Base-by-base conservation (phyloP, 2,329 filamentous ascomycete genomes). In the Cercospora sesami region DNA sequence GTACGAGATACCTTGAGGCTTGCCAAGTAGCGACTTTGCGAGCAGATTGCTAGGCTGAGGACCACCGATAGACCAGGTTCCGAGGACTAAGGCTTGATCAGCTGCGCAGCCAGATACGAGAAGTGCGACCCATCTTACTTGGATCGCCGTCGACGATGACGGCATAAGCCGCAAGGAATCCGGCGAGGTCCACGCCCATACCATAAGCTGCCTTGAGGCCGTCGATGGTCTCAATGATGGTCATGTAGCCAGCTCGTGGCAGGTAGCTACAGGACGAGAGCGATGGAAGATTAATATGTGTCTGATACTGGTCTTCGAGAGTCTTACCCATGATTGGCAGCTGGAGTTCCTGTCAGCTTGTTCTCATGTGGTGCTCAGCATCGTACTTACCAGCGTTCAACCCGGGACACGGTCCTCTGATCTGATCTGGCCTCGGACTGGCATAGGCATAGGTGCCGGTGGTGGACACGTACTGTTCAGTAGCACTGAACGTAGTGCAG, bases 131-230 rank as follows among this genome's bases (percentile, higher is more conserved):
- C 21, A 48, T 48, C 14, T 63, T 68, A 60, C 60, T 51, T 39
- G 62, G 64, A 39, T 69, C 65, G 16, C 69, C 69, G 23, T 69
- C 68, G 33, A 68, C 31, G 21, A 77, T 66, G 28, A 75, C 71
- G 30, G 75, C 74, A 51, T 76, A 77, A 42, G 73, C 70, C 26
- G 77, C 71, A 23, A 78, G 71, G 61, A 78, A 74, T 23, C 70
- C 65, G 18, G 66, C 66, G 55, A 71, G 53, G 18, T 65, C 53
- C 8, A 60, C 33, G 18, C 61, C 60, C 58, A 71, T 64, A 28
- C 68, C 65, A 60, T 68, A 67, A 5, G 60, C 73, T 28, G 65
- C 36, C 10, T 36, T 65, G 8, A 73, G 73, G 39, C 66, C 71
- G 4, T 71, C 68, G 61, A 76, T 70, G 57, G 74, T 75, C 28